Percentiles rank a stretch among this genome's conserved stretches.
Conservation (phyloP, 768 basidiomycete genomes). For the Scleroderma bovista region DNA sequence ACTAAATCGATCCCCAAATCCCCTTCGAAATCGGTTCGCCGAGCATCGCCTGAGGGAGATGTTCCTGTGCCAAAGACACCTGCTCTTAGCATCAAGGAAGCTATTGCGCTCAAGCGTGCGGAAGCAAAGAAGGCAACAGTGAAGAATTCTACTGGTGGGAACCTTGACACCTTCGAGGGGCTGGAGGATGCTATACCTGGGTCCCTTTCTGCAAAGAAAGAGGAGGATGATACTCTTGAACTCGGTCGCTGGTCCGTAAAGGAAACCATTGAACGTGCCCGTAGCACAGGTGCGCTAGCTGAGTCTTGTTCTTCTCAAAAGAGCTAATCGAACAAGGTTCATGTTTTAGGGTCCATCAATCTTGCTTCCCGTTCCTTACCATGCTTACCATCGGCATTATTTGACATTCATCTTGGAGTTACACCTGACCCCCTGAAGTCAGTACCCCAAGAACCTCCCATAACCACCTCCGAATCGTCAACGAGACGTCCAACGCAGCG, state of each 20-base stretch:
- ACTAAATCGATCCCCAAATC: slow-evolving; percentile 35
- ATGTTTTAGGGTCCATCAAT: slow-evolving; percentile 62
- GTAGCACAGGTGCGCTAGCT: slow-evolving; percentile 60
- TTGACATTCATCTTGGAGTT: slow-evolving; percentile 74
- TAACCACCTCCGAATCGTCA: slow-evolving; percentile 32
- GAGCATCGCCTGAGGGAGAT: slow-evolving; percentile 17
- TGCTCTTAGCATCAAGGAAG: slow-evolving; percentile 59
- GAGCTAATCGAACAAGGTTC: slow-evolving; percentile 44
- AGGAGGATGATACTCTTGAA: slow-evolving; percentile 44
- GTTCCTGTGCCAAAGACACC: slow-evolving; percentile 27
- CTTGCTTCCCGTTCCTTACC: slow-evolving; percentile 65
- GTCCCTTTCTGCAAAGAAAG: slow-evolving; percentile 21
- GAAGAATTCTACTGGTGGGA: slow-evolving; percentile 19
- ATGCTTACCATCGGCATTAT: slow-evolving; percentile 72
- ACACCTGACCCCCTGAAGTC: slow-evolving; percentile 65
- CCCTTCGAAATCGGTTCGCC: slow-evolving; percentile 24
- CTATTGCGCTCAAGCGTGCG: slow-evolving; percentile 73
- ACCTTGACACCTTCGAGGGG: slow-evolving; percentile 33
- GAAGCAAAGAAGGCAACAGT: slow-evolving; percentile 60
- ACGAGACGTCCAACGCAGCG: slow-evolving; percentile 38
- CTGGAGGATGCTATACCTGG: slow-evolving; percentile 47
- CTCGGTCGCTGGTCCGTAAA: slow-evolving; percentile 59
- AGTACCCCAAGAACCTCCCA: slow-evolving; percentile 55
- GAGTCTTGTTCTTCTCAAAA: slow-evolving; percentile 28
- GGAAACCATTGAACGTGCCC: slow-evolving; percentile 73